phyloP scores from a whole-genome alignment of 768 basidiomycete species.

The Neoboletus brunneissimus region DNA sequence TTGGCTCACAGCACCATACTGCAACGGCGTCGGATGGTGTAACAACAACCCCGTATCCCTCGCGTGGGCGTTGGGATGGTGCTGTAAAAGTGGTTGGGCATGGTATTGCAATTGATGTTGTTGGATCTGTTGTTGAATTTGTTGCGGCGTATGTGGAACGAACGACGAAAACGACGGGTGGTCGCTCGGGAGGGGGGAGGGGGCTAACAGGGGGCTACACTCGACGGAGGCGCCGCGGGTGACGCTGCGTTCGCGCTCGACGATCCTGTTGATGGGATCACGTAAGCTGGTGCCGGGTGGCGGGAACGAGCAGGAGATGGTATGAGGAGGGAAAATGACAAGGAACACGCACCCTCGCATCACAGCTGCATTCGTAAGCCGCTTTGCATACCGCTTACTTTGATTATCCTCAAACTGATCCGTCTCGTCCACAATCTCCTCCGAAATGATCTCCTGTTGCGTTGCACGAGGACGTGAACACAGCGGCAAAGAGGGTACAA shows the following conservation, averaged over 20 bases:
- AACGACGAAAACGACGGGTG: constrained; percentile 5
- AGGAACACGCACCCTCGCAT: constrained; percentile 63
- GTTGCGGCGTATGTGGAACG: constrained; percentile 16
- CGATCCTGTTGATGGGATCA: constrained; percentile 39
- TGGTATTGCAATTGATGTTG: constrained; percentile 17
- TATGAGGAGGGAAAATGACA: neutral
- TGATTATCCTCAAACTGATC: constrained; percentile 88
- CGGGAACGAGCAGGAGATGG: too few relatives aligned
- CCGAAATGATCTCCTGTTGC: constrained; percentile 84
- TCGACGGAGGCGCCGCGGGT: constrained; percentile 32
- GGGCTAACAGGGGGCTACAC: constrained; percentile 35
- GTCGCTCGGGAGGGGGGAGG: constrained; percentile 10
- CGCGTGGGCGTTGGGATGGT: neutral
- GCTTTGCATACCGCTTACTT: constrained; percentile 68
- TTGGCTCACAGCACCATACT: constrained; percentile 15
- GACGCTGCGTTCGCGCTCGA: constrained; percentile 47
- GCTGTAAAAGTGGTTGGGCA: neutral
- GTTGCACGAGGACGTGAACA: too few relatives aligned
- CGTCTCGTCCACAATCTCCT: constrained; percentile 95
- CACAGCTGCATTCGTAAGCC: constrained; percentile 67
- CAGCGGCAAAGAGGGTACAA: neutral
- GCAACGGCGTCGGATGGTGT: constrained; percentile 10
- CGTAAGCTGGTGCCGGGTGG: neutral
- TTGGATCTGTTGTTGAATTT: constrained; percentile 18
- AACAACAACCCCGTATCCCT: constrained; percentile 4